Conservation (phyloP, 371 early-diverging fungal species). For the Sporodiniella umbellata region DNA sequence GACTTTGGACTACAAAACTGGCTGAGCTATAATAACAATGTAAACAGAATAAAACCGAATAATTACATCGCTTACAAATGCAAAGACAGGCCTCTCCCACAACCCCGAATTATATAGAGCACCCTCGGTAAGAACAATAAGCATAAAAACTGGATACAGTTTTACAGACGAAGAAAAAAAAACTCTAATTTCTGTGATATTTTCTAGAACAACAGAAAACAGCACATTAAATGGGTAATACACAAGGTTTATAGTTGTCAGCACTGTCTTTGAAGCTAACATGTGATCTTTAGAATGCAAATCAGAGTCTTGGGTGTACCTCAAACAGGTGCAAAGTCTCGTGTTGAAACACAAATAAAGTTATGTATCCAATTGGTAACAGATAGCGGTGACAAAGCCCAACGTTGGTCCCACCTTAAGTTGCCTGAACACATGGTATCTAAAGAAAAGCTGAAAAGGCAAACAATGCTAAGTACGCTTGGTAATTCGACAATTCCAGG, state of each 20-base stretch:
- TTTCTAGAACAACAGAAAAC: constrained; percentile 18
- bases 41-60: constrained; percentile 6
- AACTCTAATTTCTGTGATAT: too few relatives aligned
- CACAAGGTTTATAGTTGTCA: not conserved
- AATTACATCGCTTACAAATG: too few relatives aligned
- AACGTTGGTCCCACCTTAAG: constrained; percentile 67
- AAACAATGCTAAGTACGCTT: constrained; percentile 15
- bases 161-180: too few relatives aligned
- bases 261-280: not conserved
- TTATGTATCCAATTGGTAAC: constrained; percentile 72
- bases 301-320: constrained; percentile 71
- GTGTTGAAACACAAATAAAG: constrained; percentile 87
- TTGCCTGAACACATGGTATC: constrained; percentile 68
- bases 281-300: constrained; percentile 28
- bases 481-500: constrained; percentile 12
- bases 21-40: constrained; percentile 41
- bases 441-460: constrained; percentile 50
- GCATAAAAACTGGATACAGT: not conserved
- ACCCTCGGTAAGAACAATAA: not conserved
- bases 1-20: constrained; percentile 27
- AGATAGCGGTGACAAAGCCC: constrained; percentile 58
- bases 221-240: constrained; percentile 17
- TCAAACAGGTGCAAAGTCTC: constrained; percentile 69
- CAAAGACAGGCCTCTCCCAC: too few relatives aligned
- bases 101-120: too few relatives aligned